Percentiles rank a stretch among this genome's conserved stretches.
Conservation (phyloP, 768 basidiomycete species). For the Russula sp. region DNA sequence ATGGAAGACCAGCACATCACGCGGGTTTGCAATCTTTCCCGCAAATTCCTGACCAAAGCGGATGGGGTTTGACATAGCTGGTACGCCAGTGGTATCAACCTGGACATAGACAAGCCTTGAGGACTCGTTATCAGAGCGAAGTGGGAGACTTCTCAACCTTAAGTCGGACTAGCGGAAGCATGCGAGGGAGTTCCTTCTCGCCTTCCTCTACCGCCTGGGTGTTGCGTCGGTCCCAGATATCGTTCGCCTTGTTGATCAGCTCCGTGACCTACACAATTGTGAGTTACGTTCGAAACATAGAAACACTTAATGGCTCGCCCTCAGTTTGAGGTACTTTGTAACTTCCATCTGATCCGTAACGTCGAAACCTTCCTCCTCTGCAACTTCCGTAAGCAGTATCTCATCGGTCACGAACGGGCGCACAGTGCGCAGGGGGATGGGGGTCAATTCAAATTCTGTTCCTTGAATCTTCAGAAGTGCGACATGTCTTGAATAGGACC, state of each 20-base stretch:
- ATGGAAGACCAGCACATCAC: constrained; percentile 88
- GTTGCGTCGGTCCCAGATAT: constrained; percentile 72
- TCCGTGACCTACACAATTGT: constrained; percentile 53
- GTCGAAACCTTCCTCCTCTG: constrained; percentile 71
- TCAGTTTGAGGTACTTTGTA: constrained; percentile 66
- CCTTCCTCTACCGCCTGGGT: constrained; percentile 50
- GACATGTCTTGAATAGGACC: constrained; percentile 58
- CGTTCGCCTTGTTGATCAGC: constrained; percentile 72
- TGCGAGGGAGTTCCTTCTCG: constrained; percentile 51
- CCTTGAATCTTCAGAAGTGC: constrained; percentile 83
- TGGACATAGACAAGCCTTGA: constrained; percentile 23
- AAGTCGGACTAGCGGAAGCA: constrained; percentile 83
- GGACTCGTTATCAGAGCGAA: neutral
- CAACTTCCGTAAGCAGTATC: constrained; percentile 62
- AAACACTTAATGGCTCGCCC: constrained; percentile 37
- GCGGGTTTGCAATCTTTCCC: constrained; percentile 86
- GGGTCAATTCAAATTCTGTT: constrained; percentile 79
- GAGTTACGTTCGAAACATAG: neutral
- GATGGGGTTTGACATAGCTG: constrained; percentile 90
- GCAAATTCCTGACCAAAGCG: constrained; percentile 95
- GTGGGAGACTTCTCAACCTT: constrained; percentile 42
- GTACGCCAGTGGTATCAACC: constrained; percentile 89
- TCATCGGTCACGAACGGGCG: constrained; percentile 91
- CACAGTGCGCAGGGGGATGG: constrained; percentile 83
- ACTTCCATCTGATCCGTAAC: constrained; percentile 78